Evolutionary conservation across 352 stramenopile species (phyloP).

Genomic region (Pelagophyceae sp.): DNA sequence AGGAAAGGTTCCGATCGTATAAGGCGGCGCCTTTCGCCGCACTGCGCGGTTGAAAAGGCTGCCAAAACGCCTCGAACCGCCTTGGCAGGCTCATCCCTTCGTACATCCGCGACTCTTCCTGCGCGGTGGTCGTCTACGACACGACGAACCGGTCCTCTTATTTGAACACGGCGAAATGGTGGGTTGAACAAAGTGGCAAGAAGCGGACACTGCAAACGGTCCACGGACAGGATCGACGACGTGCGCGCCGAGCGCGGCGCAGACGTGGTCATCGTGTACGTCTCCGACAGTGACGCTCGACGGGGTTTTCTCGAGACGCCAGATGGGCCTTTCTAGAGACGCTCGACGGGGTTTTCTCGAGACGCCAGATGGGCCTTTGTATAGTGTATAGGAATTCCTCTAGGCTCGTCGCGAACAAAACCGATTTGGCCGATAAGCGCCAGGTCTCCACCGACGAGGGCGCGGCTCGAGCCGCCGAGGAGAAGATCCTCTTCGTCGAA

Average conservation of each 20-base stretch:
- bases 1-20: slow-evolving; percentile 65
- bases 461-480: slow-evolving; percentile 90
- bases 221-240: no score
- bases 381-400: no score
- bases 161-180: slow-evolving; percentile 97
- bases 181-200: no score
- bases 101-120: slow-evolving; percentile 96
- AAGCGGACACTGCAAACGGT: no score
- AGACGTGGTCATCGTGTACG: slow-evolving; percentile 93
- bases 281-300: neutral
- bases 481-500: slow-evolving; percentile 99
- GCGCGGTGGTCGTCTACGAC: slow-evolving; percentile 99
- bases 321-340: no score
- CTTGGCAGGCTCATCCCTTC: slow-evolving; percentile 87
- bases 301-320: no score
- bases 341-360: no score
- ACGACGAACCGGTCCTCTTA: slow-evolving; percentile 96
- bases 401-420: slow-evolving; percentile 97
- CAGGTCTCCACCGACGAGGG: slow-evolving; percentile 90
- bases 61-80: no score
- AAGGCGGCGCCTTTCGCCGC: no score
- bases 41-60: slow-evolving; percentile 35
- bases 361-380: no score
- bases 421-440: slow-evolving; percentile 90
- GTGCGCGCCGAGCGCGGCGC: slow-evolving; percentile 92